Evolutionary conservation across 2,329 filamentous ascomycete genomes (phyloP).

Genomic region (Xylaria sp.): DNA sequence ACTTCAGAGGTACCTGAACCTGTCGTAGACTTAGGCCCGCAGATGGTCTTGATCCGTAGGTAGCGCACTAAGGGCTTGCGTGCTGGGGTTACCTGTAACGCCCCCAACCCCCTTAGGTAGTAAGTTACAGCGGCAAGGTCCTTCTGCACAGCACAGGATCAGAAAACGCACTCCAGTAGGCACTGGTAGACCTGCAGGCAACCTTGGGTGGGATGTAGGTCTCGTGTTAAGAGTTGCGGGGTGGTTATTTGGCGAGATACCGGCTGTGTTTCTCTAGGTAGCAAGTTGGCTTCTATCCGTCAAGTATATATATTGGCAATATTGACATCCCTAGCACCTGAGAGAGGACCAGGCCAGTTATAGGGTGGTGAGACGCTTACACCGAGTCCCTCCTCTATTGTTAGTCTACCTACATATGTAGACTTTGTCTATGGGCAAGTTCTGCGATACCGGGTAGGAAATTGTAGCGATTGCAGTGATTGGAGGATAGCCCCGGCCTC

Average conservation of each 20-base stretch:
- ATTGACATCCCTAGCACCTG: neutral
- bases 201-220: conserved; percentile 14
- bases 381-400: conserved; percentile 22
- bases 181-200: conserved; percentile 6
- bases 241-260: conserved; percentile 4
- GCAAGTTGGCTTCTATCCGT: conserved; percentile 19
- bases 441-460: neutral
- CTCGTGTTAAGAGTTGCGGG: conserved; percentile 20
- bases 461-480: conserved; percentile 11
- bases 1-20: neutral
- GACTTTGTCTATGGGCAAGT: conserved; percentile 23
- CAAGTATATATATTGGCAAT: conserved; percentile 15
- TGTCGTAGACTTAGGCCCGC: neutral
- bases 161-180: conserved; percentile 2
- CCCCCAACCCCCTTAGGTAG: conserved; percentile 16
- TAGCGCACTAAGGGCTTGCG: neutral
- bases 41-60: neutral
- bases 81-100: conserved; percentile 11
- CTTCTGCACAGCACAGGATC: conserved; percentile 22
- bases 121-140: conserved; percentile 19
- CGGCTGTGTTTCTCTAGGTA: neutral
- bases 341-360: neutral
- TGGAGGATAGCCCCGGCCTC: neutral
- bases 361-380: conserved; percentile 24
- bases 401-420: conserved; percentile 21